A percentile compares a stretch with the other conserved stretches of the same genome.
These are phyloP conservation scores for Anthracocystis panici-leucophaei DNA, from an alignment of 1,284 basidiomycete genomes.

Conservation along the genomic window DNA sequence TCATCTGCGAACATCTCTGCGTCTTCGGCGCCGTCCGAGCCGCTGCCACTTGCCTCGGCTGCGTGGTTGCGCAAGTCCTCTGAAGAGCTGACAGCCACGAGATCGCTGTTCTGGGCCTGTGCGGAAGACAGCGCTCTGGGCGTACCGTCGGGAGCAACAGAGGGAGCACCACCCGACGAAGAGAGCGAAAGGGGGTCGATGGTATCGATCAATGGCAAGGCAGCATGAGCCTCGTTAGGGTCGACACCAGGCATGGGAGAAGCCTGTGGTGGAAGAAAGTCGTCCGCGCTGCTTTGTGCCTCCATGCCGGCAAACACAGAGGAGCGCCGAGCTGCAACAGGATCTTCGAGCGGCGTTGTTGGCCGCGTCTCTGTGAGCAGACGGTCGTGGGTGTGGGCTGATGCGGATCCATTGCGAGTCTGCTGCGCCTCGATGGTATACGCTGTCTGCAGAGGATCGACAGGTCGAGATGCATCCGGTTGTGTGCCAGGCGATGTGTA, in stretches of 20 bases:
- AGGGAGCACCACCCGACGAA: constrained; percentile 21
- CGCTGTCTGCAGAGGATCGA: background rate
- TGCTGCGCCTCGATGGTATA: constrained; percentile 12
- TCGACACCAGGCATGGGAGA: constrained; percentile 44
- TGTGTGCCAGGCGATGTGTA: constrained; percentile 2
- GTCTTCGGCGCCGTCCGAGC: constrained; percentile 64
- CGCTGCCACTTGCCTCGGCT: constrained; percentile 59
- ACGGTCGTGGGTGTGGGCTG: constrained; percentile 8
- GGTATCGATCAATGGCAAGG: constrained; percentile 45
- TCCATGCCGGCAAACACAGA: constrained; percentile 45
- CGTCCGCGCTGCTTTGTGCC: constrained; percentile 38
- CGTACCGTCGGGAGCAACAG: constrained; percentile 37
- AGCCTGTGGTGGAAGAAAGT: constrained; percentile 36
- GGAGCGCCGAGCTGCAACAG: constrained; percentile 35
- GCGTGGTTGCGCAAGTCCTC: constrained; percentile 51
- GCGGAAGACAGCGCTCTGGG: constrained; percentile 32
- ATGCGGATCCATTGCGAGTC: constrained; percentile 1
- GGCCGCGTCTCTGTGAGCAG: constrained; percentile 41
- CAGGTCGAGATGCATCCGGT: background rate
- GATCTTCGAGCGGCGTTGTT: constrained; percentile 47
- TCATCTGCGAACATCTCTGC: constrained; percentile 65
- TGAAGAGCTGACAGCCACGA: constrained; percentile 46
- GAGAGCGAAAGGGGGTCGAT: constrained; percentile 41
- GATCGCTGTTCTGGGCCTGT: constrained; percentile 5
- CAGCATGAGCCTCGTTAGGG: constrained; percentile 12